Percentiles rank a stretch among this genome's conserved stretches.
These are phyloP conservation scores for Euptelea pleiosperma DNA, from an alignment of 164 flowering plant species.

Conservation along the genomic window DNA sequence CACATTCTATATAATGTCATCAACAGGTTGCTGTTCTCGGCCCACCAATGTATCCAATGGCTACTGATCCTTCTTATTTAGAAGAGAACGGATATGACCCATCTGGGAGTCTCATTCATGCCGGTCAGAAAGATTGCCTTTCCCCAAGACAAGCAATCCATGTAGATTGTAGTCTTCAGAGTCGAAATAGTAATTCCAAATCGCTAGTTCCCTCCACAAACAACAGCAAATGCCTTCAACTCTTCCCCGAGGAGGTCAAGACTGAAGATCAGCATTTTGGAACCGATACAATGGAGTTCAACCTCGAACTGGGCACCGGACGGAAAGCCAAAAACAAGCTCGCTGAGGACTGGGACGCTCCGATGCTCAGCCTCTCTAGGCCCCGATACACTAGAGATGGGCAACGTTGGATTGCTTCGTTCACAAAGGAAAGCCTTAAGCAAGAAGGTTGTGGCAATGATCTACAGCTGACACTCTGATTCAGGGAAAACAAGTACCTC, in stretches of 20 bases:
- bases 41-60: background rate
- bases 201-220: background rate
- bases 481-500: background rate
- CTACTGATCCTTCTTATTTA: background rate
- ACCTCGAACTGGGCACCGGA: background rate
- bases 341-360: background rate
- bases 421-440: background rate
- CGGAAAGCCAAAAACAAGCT: background rate
- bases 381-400: slow-evolving; percentile 5
- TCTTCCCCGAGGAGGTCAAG: background rate
- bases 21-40: background rate
- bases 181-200: background rate
- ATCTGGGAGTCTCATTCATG: background rate
- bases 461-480: background rate
- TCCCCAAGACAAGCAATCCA: background rate
- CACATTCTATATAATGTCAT: background rate
- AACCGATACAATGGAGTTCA: background rate
- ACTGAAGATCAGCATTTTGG: background rate
- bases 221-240: background rate
- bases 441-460: slow-evolving; percentile 4
- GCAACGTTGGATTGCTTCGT: background rate
- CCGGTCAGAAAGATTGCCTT: background rate
- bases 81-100: background rate
- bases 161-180: background rate
- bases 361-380: slow-evolving; percentile 3